Base-by-base conservation (phyloP, 345 rosid genomes). In the Rhizophora apiculata region DNA sequence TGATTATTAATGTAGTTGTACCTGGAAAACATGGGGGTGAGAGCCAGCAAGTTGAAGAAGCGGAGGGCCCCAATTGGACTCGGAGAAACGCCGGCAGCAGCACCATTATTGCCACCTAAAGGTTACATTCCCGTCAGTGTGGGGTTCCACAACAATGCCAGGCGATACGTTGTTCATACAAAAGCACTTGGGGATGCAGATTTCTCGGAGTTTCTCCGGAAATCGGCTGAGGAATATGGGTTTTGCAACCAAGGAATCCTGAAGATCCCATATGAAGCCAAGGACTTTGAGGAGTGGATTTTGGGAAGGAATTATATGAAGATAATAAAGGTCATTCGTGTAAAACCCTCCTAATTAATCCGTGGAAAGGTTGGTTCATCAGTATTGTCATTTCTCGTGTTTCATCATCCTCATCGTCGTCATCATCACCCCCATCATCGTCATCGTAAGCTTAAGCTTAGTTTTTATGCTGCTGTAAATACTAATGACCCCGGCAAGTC, bases 211-310 rank as follows among this genome's bases (percentile, higher is more conserved):
- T 71, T 85, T 77, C 64, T 80, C 3, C 58, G 67, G 6, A 78
- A 54, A 73, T 78, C 86, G 1, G 83, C 80, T 0, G 83, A 82
- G 61, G 88, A 85, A 56, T 78, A 78, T 51, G 84, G 80, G 0
- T 82, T 82, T 27, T 30, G 55, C 26, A 67, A 70, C 24, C 26
- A 82, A 11, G 84, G 86, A 6, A 54, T 80, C 63, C 27, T 80
- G 49, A 74, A 77, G 75, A 80, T 85, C 51, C 72, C 80, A 2
- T 76, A 15, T 21, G 80, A 78, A 20, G 78, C 80, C 0, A 63
- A 74, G 19, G 86, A 72, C 61, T 82, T 85, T 8, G 83, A 80
- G 30, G 80, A 82, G 24, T 32, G 19, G 86, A 72, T 63, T 82
- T 85, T 8, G 83, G 80, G 30, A 79, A 82, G 24, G 66, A 67